phyloP scores from a whole-genome alignment of 2,329 filamentous ascomycete species.

The Colletotrichum eleusines region DNA sequence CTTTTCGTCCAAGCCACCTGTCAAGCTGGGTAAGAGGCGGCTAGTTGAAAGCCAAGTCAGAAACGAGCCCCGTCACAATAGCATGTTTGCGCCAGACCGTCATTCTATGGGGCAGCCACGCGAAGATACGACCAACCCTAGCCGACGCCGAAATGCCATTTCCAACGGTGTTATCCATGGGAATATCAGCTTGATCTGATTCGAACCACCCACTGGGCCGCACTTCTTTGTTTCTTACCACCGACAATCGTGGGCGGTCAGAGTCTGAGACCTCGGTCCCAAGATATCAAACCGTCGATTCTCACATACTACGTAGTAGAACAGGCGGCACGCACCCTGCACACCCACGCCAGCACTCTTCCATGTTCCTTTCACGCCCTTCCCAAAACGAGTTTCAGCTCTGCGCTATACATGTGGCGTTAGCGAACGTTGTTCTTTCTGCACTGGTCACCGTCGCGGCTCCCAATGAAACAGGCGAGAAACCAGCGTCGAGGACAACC shows the following conservation, averaged over 20 bases:
- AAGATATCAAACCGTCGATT: conserved; percentile 1
- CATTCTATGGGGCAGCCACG: conserved; percentile 1
- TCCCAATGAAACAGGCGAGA: conserved; percentile 33
- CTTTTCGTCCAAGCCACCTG: not conserved
- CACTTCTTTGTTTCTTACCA: not conserved
- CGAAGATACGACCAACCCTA: not conserved
- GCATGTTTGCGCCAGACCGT: conserved; percentile 5
- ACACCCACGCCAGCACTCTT: not conserved
- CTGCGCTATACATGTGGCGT: conserved; percentile 16
- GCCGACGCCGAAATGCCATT: not conserved
- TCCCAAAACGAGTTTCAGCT: conserved; percentile 25
- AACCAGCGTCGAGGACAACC: conserved; percentile 21
- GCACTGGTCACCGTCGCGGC: conserved; percentile 27
- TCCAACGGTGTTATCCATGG: conserved; percentile 1
- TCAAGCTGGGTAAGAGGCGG: not conserved
- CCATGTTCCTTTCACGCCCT: not conserved
- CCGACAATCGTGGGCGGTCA: not conserved
- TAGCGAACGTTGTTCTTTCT: not conserved
- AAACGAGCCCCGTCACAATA: conserved; percentile 6
- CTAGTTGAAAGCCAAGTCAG: not conserved
- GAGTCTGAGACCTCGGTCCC: conserved; percentile 18
- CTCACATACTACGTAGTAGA: not conserved
- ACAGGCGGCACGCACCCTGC: not conserved
- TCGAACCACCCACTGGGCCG: not conserved
- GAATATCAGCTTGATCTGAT: conserved; percentile 20